phyloP scores from a whole-genome alignment of 306 rosid species.

The Gastrolobium villosum region DNA sequence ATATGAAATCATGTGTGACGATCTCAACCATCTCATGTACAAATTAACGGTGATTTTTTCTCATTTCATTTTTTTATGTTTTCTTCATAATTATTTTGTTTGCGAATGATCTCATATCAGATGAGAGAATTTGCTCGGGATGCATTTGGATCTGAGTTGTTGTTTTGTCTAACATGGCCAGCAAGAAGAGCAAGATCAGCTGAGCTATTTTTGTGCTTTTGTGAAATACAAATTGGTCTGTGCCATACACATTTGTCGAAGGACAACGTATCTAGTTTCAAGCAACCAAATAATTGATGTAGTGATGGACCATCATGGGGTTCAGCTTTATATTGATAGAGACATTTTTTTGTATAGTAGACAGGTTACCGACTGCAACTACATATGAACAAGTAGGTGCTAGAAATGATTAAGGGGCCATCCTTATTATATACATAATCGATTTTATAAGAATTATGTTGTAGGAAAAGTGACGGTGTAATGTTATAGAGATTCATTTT shows the following conservation, averaged over 20 bases:
- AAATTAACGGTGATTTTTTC: too few species aligned
- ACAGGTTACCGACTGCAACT: constrained; percentile 34
- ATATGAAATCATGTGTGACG: too few species aligned
- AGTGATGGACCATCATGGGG: neutral
- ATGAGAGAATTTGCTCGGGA: too few species aligned
- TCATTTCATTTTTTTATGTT: too few species aligned
- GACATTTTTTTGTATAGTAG: neutral
- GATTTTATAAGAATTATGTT: too few species aligned
- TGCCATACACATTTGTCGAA: neutral
- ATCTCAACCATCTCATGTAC: too few species aligned
- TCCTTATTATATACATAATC: neutral
- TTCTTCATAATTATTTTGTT: too few species aligned
- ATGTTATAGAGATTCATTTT: too few species aligned
- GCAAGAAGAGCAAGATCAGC: neutral
- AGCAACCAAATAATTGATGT: constrained; percentile 36
- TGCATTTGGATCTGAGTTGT: constrained; percentile 35
- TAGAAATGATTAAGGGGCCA: constrained; percentile 5
- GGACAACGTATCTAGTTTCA: constrained; percentile 14
- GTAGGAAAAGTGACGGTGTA: too few species aligned
- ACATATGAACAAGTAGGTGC: neutral
- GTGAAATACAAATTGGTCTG: neutral
- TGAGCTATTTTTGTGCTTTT: constrained; percentile 11
- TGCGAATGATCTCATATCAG: too few species aligned
- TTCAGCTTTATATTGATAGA: constrained; percentile 15
- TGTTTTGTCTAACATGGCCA: neutral